Base-by-base conservation (phyloP, 2,329 filamentous ascomycete genomes). In the Botrytis galanthina region DNA sequence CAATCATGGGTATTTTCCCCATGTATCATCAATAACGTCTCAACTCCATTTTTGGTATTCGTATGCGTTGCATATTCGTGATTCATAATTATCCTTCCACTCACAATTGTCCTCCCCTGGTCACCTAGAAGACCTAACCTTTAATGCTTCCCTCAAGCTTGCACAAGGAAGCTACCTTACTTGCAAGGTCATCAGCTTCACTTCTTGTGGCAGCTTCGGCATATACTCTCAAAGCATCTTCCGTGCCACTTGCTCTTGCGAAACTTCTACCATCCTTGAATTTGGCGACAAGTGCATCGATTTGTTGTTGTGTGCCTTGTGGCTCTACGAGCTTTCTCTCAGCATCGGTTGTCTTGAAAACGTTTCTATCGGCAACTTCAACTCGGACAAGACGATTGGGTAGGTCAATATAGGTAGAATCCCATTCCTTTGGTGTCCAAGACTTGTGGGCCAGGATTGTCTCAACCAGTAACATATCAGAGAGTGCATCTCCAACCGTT, bases 371-470 rank as follows among this genome's bases (percentile, higher is more conserved):
- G 70, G 87, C 87, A 70, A 99, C 96, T 81, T 97, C 92, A 75
- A 98, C 94, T 75, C 95, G 93, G 73, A 97, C 92, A n/a, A 99
- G 91, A 44, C 94, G 91, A 85, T 98, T 98, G 70, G 96, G 96
- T 22, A 98, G 90, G 82, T 99, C 96, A 37, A 89, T 92, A 85
- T 99, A 99, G 8, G 94, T 98, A 76, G 90, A 89, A 75, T 95
- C 90, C 96, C 96, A 99, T 82, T 98, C 94, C 81, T 91, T 91
- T 63, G 94, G 91, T 39, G 89, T 90, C 95, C 95, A 99, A 77
- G 87, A 88, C 86, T 98, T 98, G 88, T 98, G 94, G 10, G 96
- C 95, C 59, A 99, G 91, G 77, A 98, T 96, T 48, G 95, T 93
- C 84, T 99, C 96, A 57, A 98, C 95, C 80, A 99, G 90, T 63